phyloP scores from a whole-genome alignment of 164 flowering plant genomes.

The Kalanchoe fedtschenkoi region DNA sequence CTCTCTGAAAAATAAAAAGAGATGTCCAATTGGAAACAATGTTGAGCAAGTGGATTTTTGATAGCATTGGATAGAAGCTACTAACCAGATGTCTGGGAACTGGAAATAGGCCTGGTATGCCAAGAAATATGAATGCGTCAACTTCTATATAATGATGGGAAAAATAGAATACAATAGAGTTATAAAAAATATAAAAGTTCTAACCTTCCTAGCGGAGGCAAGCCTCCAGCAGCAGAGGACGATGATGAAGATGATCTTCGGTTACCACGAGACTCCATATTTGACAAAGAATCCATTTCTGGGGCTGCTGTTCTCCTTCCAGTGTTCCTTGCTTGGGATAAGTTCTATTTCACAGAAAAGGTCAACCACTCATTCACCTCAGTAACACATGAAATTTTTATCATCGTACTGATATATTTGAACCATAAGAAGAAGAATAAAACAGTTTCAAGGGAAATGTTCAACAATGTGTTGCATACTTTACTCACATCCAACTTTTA shows the following conservation, averaged over 20 bases:
- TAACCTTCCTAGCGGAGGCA: constrained; percentile 92
- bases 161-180: neutral
- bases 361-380: neutral
- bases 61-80: neutral
- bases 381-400: neutral
- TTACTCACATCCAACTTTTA: too few species aligned
- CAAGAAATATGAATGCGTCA: constrained; percentile 13
- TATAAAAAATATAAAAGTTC: neutral
- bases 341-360: constrained; percentile 30
- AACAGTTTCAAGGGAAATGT: neutral
- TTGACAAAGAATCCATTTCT: constrained; percentile 53
- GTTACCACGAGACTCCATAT: constrained; percentile 43
- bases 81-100: constrained; percentile 77
- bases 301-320: constrained; percentile 46
- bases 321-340: constrained; percentile 52
- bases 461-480: neutral
- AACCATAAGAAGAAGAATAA: neutral
- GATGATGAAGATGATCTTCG: constrained; percentile 67
- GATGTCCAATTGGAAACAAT: constrained; percentile 11
- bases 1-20: constrained; percentile 36
- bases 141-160: neutral
- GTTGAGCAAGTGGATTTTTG: neutral
- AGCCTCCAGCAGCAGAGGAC: constrained; percentile 80
- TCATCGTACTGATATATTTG: too few species aligned
- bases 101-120: constrained; percentile 49